Evolutionary conservation across 805 yeast species (phyloP).

Genomic region (Candida gorgasii): DNA sequence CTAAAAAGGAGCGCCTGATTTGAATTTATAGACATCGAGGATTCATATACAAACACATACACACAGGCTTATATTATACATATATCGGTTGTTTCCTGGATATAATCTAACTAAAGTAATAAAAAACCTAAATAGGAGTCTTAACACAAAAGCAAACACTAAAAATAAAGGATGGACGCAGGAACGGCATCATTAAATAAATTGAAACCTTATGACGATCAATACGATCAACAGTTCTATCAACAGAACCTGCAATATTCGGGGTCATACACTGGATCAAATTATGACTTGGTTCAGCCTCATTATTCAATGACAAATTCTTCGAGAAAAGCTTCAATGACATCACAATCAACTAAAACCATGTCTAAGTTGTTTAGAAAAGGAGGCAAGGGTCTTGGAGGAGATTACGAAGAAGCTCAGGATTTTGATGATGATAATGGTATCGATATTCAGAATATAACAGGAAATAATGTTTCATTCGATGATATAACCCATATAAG

Average conservation of each 20-base stretch:
- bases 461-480: conserved; percentile 51
- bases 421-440: conserved; percentile 41
- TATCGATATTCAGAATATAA: conserved; percentile 34
- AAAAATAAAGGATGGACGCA: conserved; percentile 23
- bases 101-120: background rate
- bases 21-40: too few species aligned
- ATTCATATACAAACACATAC: too few species aligned
- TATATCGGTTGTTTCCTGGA: background rate
- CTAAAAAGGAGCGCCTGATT: too few species aligned
- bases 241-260: conserved; percentile 13
- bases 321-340: conserved; percentile 37
- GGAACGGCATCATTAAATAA: conserved; percentile 20
- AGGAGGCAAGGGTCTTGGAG: conserved; percentile 26
- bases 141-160: background rate
- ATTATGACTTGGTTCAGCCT: conserved; percentile 8
- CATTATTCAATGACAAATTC: conserved; percentile 11
- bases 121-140: background rate
- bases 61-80: too few species aligned
- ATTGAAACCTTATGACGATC: conserved; percentile 3
- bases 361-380: conserved; percentile 46
- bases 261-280: too few species aligned
- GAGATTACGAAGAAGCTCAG: conserved; percentile 19
- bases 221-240: conserved; percentile 8
- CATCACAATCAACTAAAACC: conserved; percentile 36
- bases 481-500: conserved; percentile 64